A percentile compares a stretch with the other conserved stretches of the same genome.
Conservation (phyloP, 2,329 filamentous ascomycete genomes). For the Phoma sp. region DNA sequence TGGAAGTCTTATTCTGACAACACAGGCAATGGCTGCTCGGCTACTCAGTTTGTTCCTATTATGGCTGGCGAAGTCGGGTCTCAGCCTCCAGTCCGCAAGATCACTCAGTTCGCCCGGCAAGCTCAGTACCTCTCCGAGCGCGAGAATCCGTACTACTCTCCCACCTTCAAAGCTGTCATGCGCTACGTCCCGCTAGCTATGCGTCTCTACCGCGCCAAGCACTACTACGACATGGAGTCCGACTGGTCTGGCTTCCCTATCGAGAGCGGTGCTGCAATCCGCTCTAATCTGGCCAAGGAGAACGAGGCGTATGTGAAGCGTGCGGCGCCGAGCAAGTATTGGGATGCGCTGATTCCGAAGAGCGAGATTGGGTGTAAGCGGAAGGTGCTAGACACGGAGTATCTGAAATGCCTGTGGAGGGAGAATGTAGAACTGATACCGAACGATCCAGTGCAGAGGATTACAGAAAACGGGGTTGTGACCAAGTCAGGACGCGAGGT, state of each 20-base stretch:
- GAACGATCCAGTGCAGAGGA: constrained; percentile 51
- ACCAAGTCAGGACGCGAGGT: constrained; percentile 50
- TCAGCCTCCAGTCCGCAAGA: constrained; percentile 42
- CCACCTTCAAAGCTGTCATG: constrained; percentile 54
- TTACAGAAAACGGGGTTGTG: constrained; percentile 49
- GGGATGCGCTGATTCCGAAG: constrained; percentile 53
- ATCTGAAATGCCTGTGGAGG: constrained; percentile 53
- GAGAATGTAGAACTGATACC: constrained; percentile 54
- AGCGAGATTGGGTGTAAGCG: constrained; percentile 59
- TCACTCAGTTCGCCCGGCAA: constrained; percentile 60
- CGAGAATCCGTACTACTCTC: constrained; percentile 53
- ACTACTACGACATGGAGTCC: constrained; percentile 55
- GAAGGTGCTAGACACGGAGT: constrained; percentile 58
- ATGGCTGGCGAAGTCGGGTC: constrained; percentile 45
- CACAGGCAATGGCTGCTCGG: constrained; percentile 56
- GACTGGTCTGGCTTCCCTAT: constrained; percentile 55
- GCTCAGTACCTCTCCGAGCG: constrained; percentile 59
- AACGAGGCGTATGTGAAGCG: constrained; percentile 54
- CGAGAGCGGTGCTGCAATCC: constrained; percentile 47
- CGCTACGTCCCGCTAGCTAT: constrained; percentile 55
- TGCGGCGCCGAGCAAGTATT: constrained; percentile 54
- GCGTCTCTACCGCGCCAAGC: constrained; percentile 53
- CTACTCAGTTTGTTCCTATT: constrained; percentile 58
- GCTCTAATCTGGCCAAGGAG: constrained; percentile 47
- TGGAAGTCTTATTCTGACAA: too few species aligned